Conservation (phyloP, 2,329 filamentous ascomycete genomes). For the Amesomyces nigricolor region DNA sequence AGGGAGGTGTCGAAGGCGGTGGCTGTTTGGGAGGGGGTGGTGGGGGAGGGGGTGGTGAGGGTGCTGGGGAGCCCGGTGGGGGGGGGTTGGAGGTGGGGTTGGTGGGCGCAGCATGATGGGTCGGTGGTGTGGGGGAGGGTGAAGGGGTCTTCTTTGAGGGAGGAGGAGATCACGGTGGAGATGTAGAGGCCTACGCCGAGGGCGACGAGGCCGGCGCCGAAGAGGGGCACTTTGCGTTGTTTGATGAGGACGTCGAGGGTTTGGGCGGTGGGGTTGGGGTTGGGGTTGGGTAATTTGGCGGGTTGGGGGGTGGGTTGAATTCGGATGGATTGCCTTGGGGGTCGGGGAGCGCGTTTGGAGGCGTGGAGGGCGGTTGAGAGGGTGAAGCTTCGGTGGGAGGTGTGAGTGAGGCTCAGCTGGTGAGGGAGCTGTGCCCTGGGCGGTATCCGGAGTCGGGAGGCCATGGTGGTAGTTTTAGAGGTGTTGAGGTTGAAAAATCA, state of each 20-base stretch:
- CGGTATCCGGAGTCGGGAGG: conserved; percentile 3
- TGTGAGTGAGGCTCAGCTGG: background rate
- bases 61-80: conserved; percentile 47
- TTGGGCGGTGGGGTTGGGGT: background rate
- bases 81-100: conserved; percentile 25
- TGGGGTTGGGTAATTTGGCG: background rate
- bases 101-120: background rate
- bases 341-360: background rate
- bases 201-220: conserved; percentile 42
- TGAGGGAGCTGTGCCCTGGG: conserved; percentile 1
- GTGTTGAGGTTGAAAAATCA: background rate
- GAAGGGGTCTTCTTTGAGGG: conserved; percentile 25
- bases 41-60: conserved; percentile 29
- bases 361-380: conserved; percentile 8
- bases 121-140: conserved; percentile 22
- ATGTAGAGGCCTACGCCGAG: conserved; percentile 45
- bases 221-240: conserved; percentile 40
- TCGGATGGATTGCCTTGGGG: background rate
- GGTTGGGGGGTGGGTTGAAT: background rate
- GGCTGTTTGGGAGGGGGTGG: conserved; percentile 37
- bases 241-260: conserved; percentile 30
- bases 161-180: conserved; percentile 35
- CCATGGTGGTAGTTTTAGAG: conserved; percentile 5
- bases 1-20: conserved; percentile 54
- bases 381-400: conserved; percentile 4